These are phyloP conservation scores for Zopfochytrium polystomum DNA, from an alignment of 371 early-diverging fungal genomes.

Conservation along the genomic window DNA sequence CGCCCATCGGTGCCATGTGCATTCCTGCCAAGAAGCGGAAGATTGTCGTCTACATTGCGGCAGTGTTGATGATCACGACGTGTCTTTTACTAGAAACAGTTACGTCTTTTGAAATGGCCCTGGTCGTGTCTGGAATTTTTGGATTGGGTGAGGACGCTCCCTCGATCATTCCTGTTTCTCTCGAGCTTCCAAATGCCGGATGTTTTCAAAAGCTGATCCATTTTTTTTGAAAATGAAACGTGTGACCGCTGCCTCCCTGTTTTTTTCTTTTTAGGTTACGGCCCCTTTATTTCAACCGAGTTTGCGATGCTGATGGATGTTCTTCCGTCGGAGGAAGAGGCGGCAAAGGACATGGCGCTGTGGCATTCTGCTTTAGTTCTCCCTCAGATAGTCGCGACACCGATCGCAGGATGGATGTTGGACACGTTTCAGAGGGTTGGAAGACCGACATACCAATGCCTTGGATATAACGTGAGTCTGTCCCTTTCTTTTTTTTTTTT, in stretches of 20 bases:
- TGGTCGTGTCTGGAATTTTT: slow-evolving; percentile 34
- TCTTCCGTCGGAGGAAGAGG: slow-evolving; percentile 29
- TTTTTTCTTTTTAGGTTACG: too few relatives aligned
- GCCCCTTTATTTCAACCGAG: slow-evolving; percentile 38
- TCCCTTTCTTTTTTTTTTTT: too few relatives aligned
- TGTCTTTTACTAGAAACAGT: slow-evolving; percentile 29
- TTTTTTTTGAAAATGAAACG: too few relatives aligned
- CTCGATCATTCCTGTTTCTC: too few relatives aligned
- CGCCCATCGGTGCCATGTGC: slow-evolving; percentile 37
- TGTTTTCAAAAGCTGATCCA: too few relatives aligned
- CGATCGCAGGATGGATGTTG: slow-evolving; percentile 37
- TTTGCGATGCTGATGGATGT: slow-evolving; percentile 49
- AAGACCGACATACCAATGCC: slow-evolving; percentile 21
- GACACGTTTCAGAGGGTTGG: slow-evolving; percentile 37
- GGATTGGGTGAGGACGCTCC: slow-evolving; percentile 29
- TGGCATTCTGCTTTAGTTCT: slow-evolving; percentile 42
- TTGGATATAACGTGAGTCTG: slow-evolving; percentile 42
- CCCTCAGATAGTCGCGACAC: slow-evolving; percentile 39
- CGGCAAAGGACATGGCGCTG: slow-evolving; percentile 41
- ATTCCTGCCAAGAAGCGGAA: slow-evolving; percentile 31
- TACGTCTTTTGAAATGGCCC: slow-evolving; percentile 24
- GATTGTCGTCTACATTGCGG: slow-evolving; percentile 34
- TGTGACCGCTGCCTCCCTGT: too few relatives aligned
- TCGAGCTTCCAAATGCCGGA: too few relatives aligned
- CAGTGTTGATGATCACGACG: slow-evolving; percentile 28